These are phyloP conservation scores for Erucastrum elatum DNA, from an alignment of 345 rosid genomes.

Conservation along the genomic window DNA sequence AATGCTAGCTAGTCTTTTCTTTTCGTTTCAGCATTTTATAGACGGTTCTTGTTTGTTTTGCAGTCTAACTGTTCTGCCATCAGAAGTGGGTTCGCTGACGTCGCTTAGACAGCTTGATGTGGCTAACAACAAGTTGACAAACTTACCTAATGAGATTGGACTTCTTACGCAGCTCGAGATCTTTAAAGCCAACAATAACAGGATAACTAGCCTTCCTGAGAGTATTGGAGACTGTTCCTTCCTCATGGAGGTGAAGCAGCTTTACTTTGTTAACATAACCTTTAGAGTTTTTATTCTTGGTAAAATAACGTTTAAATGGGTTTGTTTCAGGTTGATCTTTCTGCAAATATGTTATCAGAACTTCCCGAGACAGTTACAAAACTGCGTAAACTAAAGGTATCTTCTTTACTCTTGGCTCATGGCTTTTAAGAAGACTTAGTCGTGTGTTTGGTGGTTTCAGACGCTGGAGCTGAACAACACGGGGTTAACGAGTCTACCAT, in stretches of 20 bases:
- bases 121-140: slow-evolving; percentile 63
- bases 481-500: slow-evolving; percentile 66
- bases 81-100: slow-evolving; percentile 54
- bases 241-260: slow-evolving; percentile 61
- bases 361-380: slow-evolving; percentile 65
- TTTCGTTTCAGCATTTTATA: too few relatives aligned
- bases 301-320: not conserved
- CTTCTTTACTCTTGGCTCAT: not conserved
- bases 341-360: slow-evolving; percentile 68
- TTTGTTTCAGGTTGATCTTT: slow-evolving; percentile 78
- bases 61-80: slow-evolving; percentile 72
- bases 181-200: slow-evolving; percentile 72
- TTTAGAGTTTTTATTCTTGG: not conserved
- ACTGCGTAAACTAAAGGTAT: slow-evolving; percentile 71
- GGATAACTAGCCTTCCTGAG: slow-evolving; percentile 56
- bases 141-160: slow-evolving; percentile 71
- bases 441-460: slow-evolving; percentile 41
- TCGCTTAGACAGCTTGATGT: slow-evolving; percentile 72
- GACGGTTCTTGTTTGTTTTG: slow-evolving; percentile 19
- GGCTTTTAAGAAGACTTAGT: not conserved
- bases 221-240: slow-evolving; percentile 57
- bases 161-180: slow-evolving; percentile 71
- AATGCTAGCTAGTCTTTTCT: too few relatives aligned
- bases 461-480: slow-evolving; percentile 67
- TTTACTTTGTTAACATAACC: not conserved